phyloP scores from a whole-genome alignment of 768 basidiomycete genomes.

The Russula olivacea region DNA sequence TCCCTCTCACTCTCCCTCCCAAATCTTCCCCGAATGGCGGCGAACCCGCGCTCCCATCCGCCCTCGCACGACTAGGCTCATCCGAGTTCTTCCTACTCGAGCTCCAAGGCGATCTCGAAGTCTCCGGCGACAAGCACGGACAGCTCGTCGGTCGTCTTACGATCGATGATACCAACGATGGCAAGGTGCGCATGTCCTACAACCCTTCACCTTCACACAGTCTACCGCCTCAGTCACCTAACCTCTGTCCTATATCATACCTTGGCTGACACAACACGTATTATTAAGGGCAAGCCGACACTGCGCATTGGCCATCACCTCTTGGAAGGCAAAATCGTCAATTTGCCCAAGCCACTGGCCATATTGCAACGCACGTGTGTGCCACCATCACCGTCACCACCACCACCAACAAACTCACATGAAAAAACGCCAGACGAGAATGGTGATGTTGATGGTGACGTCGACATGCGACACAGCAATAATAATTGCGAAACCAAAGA shows the following conservation, averaged over 20 bases:
- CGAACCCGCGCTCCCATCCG: slow-evolving; percentile 42
- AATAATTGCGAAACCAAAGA: slow-evolving; percentile 22
- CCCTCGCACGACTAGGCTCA: slow-evolving; percentile 66
- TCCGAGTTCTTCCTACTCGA: slow-evolving; percentile 82
- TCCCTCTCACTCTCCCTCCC: slow-evolving; percentile 46
- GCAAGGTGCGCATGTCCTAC: slow-evolving; percentile 36
- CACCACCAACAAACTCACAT: not conserved
- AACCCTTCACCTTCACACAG: too few relatives aligned
- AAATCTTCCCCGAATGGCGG: slow-evolving; percentile 33
- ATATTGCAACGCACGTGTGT: slow-evolving; percentile 44
- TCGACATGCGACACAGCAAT: slow-evolving; percentile 24
- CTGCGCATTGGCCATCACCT: slow-evolving; percentile 84
- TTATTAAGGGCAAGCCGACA: slow-evolving; percentile 72
- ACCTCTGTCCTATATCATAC: too few relatives aligned
- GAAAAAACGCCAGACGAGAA: not conserved
- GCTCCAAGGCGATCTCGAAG: slow-evolving; percentile 76
- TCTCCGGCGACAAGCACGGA: slow-evolving; percentile 61
- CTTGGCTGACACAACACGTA: too few relatives aligned
- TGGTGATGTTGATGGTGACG: slow-evolving; percentile 15
- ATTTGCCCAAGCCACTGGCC: slow-evolving; percentile 74
- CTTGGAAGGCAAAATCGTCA: slow-evolving; percentile 79
- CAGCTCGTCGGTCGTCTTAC: slow-evolving; percentile 74
- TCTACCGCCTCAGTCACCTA: too few relatives aligned
- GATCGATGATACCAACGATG: slow-evolving; percentile 42
- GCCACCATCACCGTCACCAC: not conserved